Percentiles rank a stretch among this genome's conserved stretches.
phyloP scores from a whole-genome alignment of 1,139 yeast species.

The Pichia cactophila region DNA sequence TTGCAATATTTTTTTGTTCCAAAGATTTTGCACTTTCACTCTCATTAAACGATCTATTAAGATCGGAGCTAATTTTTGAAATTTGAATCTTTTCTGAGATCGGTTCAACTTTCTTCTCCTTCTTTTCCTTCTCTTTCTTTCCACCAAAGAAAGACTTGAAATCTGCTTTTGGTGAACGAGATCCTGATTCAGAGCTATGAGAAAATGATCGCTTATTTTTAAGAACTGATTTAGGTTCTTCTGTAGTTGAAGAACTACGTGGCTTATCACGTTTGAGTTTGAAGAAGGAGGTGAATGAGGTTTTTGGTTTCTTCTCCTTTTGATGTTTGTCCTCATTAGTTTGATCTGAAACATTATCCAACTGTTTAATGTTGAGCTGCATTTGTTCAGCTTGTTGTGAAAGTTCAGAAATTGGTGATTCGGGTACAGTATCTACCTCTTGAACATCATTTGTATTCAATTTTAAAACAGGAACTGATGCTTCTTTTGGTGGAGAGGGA shows the following conservation, averaged over 20 bases:
- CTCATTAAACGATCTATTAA: background rate
- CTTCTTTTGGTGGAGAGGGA: background rate
- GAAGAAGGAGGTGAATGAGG: constrained; percentile 16
- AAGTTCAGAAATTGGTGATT: background rate
- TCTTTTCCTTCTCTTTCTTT: constrained; percentile 10
- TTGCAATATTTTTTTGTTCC: background rate
- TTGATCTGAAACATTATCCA: background rate
- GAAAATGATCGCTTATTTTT: constrained; percentile 10
- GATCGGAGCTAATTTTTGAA: background rate
- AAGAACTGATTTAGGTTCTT: constrained; percentile 8
- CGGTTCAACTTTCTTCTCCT: constrained; percentile 1
- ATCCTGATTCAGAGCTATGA: constrained; percentile 9
- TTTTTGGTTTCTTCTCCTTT: constrained; percentile 8
- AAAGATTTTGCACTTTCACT: background rate
- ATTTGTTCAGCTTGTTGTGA: background rate
- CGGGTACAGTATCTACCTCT: background rate
- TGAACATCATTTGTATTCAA: background rate
- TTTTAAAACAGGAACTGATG: background rate
- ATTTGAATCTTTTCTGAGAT: background rate
- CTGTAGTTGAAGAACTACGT: constrained; percentile 7
- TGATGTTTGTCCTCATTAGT: background rate
- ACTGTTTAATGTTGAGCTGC: background rate
- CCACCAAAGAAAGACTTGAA: constrained; percentile 15
- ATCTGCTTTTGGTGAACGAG: constrained; percentile 11
- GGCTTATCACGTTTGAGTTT: constrained; percentile 15